These are phyloP conservation scores for Trametes elegans DNA, from an alignment of 768 basidiomycete species.

Conservation along the genomic window DNA sequence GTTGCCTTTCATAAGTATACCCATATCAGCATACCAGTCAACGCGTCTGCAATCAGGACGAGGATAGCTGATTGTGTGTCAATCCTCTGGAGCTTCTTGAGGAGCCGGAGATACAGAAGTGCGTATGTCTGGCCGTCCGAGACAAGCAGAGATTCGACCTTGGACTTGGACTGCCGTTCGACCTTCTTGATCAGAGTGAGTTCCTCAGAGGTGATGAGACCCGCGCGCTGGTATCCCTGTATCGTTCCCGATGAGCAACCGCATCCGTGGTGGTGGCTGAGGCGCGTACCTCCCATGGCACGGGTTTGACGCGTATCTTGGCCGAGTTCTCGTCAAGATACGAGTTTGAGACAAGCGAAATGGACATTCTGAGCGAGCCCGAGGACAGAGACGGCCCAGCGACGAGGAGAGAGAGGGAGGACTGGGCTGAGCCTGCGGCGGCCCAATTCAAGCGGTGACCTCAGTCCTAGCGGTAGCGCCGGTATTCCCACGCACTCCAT, in stretches of 20 bases:
- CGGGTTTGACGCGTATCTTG: slow-evolving; percentile 86
- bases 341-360: slow-evolving; percentile 73
- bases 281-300: slow-evolving; percentile 88
- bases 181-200: slow-evolving; percentile 86
- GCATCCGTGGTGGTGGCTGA: not conserved
- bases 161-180: slow-evolving; percentile 73
- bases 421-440: not conserved
- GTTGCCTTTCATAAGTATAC: not conserved
- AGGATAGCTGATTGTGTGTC: slow-evolving; percentile 89
- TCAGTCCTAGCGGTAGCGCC: slow-evolving; percentile 8
- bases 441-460: slow-evolving; percentile 14
- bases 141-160: slow-evolving; percentile 72
- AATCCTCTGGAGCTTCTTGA: slow-evolving; percentile 81
- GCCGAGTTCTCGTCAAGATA: slow-evolving; percentile 86
- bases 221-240: slow-evolving; percentile 94
- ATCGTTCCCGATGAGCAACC: slow-evolving; percentile 22
- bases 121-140: slow-evolving; percentile 85
- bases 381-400: not conserved
- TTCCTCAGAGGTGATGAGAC: slow-evolving; percentile 85
- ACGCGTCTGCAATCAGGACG: slow-evolving; percentile 85
- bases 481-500: slow-evolving; percentile 8
- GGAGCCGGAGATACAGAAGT: slow-evolving; percentile 81
- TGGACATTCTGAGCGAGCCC: slow-evolving; percentile 49
- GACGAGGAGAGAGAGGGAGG: not conserved
- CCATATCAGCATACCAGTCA: slow-evolving; percentile 53